phyloP scores from a whole-genome alignment of 1,284 basidiomycete species.

The Microbotryum scabiosae region DNA sequence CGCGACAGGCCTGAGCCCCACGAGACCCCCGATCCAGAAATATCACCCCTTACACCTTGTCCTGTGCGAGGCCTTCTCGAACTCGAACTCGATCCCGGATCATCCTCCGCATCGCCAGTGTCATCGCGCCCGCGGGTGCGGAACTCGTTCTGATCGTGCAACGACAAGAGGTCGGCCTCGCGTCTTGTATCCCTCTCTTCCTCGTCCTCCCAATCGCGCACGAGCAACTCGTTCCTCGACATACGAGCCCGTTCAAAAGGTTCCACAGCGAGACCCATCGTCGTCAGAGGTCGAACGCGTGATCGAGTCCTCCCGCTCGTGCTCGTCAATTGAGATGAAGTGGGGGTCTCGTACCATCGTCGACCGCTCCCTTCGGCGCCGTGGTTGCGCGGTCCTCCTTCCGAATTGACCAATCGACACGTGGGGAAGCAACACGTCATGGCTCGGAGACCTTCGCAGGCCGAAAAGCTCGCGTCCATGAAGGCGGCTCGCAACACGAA shows the following conservation, averaged over 20 bases:
- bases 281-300: neutral
- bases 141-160: neutral
- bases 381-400: no score
- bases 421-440: no score
- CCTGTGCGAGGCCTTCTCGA: neutral
- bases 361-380: no score
- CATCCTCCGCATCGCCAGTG: neutral
- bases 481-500: no score
- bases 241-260: no score
- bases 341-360: no score
- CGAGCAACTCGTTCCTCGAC: no score
- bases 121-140: neutral
- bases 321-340: no score
- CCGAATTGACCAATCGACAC: no score
- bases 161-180: constrained; percentile 2
- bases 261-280: neutral
- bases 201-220: no score
- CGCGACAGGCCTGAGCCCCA: constrained; percentile 21
- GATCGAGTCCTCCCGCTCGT: neutral
- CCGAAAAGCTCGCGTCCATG: no score
- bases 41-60: neutral
- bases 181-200: neutral
- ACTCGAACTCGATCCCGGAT: neutral
- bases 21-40: constrained; percentile 4
- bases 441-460: no score